Percentiles rank a stretch among this genome's conserved stretches.
Conservation (phyloP, 345 rosid genomes). For the Citrus sp. region DNA sequence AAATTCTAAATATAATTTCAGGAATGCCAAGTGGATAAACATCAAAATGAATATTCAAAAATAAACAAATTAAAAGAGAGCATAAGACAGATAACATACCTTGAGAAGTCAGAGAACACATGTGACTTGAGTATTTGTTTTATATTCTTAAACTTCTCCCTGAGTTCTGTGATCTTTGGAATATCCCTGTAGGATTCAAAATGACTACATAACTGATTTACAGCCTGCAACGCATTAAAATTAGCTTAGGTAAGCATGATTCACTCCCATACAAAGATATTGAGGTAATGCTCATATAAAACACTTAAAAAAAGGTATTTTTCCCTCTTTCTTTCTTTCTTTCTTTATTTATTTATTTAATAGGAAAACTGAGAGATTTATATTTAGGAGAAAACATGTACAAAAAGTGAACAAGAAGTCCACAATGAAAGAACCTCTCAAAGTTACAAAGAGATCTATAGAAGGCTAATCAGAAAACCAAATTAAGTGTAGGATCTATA, state of each 20-base stretch:
- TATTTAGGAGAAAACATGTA: not conserved
- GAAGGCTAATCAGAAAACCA: too few species aligned
- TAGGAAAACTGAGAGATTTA: not conserved
- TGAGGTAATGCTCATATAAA: not conserved
- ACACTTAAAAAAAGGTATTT: not conserved
- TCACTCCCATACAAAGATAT: not conserved
- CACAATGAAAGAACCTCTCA: too few species aligned
- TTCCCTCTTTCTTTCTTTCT: too few species aligned
- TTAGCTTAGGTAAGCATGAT: slow-evolving; percentile 13
- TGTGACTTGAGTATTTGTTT: slow-evolving; percentile 96
- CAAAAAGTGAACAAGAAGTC: too few species aligned
- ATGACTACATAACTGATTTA: slow-evolving; percentile 93
- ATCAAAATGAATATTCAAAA: not conserved
- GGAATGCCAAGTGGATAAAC: not conserved
- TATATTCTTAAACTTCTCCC: slow-evolving; percentile 93
- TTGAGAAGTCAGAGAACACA: slow-evolving; percentile 91
- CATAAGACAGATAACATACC: slow-evolving; percentile 40
- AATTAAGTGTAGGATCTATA: too few species aligned
- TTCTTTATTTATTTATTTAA: too few species aligned
- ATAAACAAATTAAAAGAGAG: not conserved
- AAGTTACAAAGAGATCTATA: too few species aligned
- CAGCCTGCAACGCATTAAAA: slow-evolving; percentile 72
- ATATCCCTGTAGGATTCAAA: slow-evolving; percentile 96
- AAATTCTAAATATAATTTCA: not conserved
- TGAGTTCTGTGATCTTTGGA: slow-evolving; percentile 95